Evolutionary conservation across 805 yeast species (phyloP), one percentile per base, ranked within the genome.

Genomic region (Wickerhamiella brachini): DNA sequence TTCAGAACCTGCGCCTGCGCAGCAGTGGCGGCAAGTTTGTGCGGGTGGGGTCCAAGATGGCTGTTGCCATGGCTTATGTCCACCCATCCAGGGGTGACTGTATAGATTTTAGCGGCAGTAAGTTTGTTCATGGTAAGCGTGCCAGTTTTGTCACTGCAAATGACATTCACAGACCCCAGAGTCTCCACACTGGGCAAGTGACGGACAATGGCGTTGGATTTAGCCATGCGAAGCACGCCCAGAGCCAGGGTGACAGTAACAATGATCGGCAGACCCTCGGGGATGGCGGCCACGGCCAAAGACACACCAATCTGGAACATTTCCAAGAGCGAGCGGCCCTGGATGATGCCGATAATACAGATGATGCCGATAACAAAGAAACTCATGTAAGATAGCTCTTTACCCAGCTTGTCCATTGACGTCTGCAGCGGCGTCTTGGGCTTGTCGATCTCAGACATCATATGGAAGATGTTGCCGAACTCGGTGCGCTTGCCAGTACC

Each of bases 241-340:
- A 93, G 72, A 0, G 98, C 99, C 56, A 93, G 72, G 0, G 98
- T 93, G 9, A 93, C 98, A 5, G 99, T 90, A 42, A 93, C 98
- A 65, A 93, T 93, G 61, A 93, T 93, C 0, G 99, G 98, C 58
- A 93, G 76, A 50, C 99, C 99, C 68, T 93, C 99, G 5, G 99
- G 99, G 59, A 93, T 93, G 3, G 98, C 98, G 48, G 99, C 99
- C 18, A 93, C 99, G 2, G 98, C 99, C 55, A 93, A 73, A 1
- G 97, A 88, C 9, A 93, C 99, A 1, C 96, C 86, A 53, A 93
- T 88, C 66, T 90, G 96, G 69, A 93, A 90, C 97, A 94, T 93
- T 56, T 93, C 97, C 52, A 93, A 75, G 96, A 97, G 89, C 9
- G 85, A 76, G 55, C 95, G 83, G 47, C 98, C 97, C 70, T 93